Conservation (phyloP, 306 rosid species). For the Vigna radiata region DNA sequence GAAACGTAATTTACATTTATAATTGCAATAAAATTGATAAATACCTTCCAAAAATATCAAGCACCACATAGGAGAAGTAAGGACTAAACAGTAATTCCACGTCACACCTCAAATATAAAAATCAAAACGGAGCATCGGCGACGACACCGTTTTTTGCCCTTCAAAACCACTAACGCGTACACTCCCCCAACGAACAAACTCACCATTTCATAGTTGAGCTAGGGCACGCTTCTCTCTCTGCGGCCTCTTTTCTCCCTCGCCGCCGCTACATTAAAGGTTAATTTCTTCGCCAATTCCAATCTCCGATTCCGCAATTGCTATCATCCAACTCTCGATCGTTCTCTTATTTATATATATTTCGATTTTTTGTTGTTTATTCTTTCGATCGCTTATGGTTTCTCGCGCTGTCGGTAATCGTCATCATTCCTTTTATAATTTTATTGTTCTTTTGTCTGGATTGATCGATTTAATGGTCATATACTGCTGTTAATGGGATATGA, state of each 20-base stretch:
- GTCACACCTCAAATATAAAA: not conserved
- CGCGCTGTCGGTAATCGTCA: not conserved
- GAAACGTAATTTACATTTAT: not conserved
- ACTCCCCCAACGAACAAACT: not conserved
- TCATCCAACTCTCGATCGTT: not conserved
- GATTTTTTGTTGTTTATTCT: not conserved
- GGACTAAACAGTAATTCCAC: not conserved
- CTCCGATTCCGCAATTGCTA: not conserved
- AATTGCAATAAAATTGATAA: not conserved
- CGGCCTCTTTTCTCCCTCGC: slow-evolving; percentile 7
- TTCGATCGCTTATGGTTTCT: not conserved
- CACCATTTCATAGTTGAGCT: not conserved
- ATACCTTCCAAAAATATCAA: not conserved
- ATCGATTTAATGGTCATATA: not conserved
- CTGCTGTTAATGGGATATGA: not conserved
- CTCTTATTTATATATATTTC: not conserved
- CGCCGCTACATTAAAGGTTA: not conserved
- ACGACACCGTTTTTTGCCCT: not conserved
- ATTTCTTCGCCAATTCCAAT: not conserved
- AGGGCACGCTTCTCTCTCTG: slow-evolving; percentile 32
- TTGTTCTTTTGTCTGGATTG: not conserved
- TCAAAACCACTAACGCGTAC: not conserved
- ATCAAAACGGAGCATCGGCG: not conserved
- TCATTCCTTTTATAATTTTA: not conserved
- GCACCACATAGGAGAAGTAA: not conserved